Evolutionary conservation across 192 early-diverging fungal genomes (phyloP), one percentile per base, ranked within the genome.

Genomic region (Helicostylum pulchrum): DNA sequence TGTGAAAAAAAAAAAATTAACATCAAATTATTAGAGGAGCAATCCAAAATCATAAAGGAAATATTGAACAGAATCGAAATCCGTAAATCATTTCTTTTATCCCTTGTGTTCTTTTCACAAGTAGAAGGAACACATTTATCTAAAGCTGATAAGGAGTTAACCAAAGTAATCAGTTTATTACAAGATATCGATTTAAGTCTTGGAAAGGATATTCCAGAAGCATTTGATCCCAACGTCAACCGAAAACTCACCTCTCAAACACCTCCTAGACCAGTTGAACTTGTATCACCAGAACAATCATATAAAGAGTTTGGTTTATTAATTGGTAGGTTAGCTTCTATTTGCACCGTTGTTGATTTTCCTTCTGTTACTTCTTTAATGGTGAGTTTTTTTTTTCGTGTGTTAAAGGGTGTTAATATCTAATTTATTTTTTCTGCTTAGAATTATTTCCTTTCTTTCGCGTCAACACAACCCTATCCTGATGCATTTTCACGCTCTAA

Each of bases 221-320:
- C 76, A 10, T 89, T 89, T 72, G 85, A 89, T 54, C 78, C 81
- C 15, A 70, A 76, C 4, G 74, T 89, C 23, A 87, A 84, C 61
- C 78, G 87, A 14, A 87, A 87, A 57, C 69, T 84, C 0, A 78
- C 80, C 20, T 74, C 85, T 17, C 83, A 87, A 62, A 80, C 84
- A 26, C 85, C 87, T 7, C 85, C 87, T 57, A 73, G 83, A 30
- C 82, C 84, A 45, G 83, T 86, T 17, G 69, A 65, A 4, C 70
- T 82, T 0, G 66, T 81, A 45, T 68, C 82, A 7, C 42, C 71
- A n/a, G 26, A 3, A 65, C 45, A 80, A 70, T 65, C 82, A 1
- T 66, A 77, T 47, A 61, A 76, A 23, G 64, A 81, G 45, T 59
- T 82, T 52, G 62, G 65, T 17, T 45, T 67, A 32, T 55, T 83